Percentiles rank a stretch among this genome's conserved stretches.
These are phyloP conservation scores for Zygoascus ofunaensis DNA, from an alignment of 805 yeast species.

Conservation along the genomic window DNA sequence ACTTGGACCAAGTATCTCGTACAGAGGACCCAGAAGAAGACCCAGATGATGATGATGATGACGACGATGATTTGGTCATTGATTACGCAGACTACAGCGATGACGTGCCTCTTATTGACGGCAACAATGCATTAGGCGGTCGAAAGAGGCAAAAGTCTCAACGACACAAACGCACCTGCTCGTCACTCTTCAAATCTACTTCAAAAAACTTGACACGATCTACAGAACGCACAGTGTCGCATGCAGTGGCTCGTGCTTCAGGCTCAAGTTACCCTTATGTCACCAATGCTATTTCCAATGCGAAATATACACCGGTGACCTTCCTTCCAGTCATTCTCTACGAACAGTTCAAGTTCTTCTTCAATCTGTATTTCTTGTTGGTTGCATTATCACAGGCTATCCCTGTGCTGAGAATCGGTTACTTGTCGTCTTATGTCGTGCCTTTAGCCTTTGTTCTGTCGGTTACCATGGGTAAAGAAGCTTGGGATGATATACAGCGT, in stretches of 20 bases:
- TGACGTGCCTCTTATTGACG: constrained; percentile 15
- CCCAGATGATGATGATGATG: constrained; percentile 7
- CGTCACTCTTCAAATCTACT: background rate
- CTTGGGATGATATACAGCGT: constrained; percentile 85
- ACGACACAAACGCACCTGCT: background rate
- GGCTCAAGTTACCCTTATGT: constrained; percentile 28
- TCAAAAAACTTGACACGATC: background rate
- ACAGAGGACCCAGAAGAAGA: too few species aligned
- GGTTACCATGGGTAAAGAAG: constrained; percentile 94
- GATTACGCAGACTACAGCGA: constrained; percentile 8
- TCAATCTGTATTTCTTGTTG: constrained; percentile 80
- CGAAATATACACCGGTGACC: constrained; percentile 81
- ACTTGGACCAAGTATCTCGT: too few species aligned
- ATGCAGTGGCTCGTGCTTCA: constrained; percentile 5
- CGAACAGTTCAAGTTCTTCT: constrained; percentile 95
- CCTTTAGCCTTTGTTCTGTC: constrained; percentile 88
- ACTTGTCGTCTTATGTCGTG: constrained; percentile 82
- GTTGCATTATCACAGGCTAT: constrained; percentile 92
- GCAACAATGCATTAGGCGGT: background rate
- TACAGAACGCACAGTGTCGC: constrained; percentile 5
- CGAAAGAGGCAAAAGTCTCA: background rate
- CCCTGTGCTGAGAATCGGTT: constrained; percentile 87
- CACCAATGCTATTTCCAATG: constrained; percentile 81
- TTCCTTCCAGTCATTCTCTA: constrained; percentile 83
- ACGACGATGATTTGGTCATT: constrained; percentile 10